Conservation (phyloP, 208 protist species). For the Trichomonas tenax region DNA sequence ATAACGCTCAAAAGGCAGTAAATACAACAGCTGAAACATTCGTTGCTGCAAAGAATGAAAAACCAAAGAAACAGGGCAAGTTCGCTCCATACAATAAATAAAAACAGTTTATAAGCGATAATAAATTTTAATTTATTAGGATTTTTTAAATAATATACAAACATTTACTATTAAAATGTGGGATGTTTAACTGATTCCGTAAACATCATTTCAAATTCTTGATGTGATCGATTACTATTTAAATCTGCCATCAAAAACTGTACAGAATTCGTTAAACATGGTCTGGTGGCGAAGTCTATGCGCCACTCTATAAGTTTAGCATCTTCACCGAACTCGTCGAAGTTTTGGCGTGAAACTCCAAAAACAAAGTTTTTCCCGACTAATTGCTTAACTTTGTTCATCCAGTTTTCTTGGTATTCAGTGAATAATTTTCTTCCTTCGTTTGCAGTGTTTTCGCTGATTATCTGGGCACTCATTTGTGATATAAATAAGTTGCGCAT, state of each 20-base stretch:
- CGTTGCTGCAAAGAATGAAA: background rate
- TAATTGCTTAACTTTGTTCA: background rate
- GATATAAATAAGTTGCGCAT: background rate
- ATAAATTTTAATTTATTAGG: too few relatives aligned
- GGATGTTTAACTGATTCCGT: background rate
- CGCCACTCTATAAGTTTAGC: background rate
- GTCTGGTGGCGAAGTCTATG: background rate
- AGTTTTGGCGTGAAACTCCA: background rate
- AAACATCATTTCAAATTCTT: background rate
- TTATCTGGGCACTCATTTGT: background rate
- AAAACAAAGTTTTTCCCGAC: background rate
- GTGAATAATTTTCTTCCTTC: background rate
- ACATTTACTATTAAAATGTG: too few relatives aligned
- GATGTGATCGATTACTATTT: background rate
- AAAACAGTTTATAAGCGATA: background rate
- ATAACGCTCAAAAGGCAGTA: background rate
- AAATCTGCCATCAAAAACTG: background rate
- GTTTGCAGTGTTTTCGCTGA: background rate
- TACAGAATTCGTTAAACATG: background rate
- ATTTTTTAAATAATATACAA: too few relatives aligned
- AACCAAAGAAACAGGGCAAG: background rate
- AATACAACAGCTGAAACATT: background rate
- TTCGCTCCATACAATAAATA: background rate
- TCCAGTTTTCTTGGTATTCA: background rate
- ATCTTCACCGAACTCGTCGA: background rate